Evolutionary conservation across 495 filamentous ascomycete species (phyloP), one percentile per base, ranked within the genome.

Genomic region (Xylaria castorea): DNA sequence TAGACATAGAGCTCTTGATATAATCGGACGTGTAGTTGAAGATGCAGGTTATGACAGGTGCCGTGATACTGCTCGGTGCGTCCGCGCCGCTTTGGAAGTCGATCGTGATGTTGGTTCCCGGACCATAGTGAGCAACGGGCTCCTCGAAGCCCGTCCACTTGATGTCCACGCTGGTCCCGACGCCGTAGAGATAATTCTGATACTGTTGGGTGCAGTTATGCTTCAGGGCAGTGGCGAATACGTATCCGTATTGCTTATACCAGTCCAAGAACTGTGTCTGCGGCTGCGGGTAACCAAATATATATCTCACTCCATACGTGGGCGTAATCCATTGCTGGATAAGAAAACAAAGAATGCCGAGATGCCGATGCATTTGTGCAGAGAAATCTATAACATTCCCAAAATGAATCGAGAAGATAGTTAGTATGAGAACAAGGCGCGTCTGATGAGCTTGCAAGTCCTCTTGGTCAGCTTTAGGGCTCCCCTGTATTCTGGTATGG

Each of bases 1-100:
- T 68, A 3, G 75, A 65, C 51, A 75, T 70, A 4, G 20, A n/a
- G 16, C 55, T 61, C 57, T 78, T 78, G 65, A 76, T 62, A 30
- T 71, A 76, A 14, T 76, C 72, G 36, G 61, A 36, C 0, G 70
- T 73, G 58, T 70, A 25, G n/a, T 70, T 58, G 9, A 80, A 68
- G 62, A 80, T 58, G 68, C 78, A 80, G 6, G 70, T 32, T 5
- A 75, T 71, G 16, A 77, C 67, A 2, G 71, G 75, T 60, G 70
- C 67, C 14, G 55, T 72, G 30, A 69, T 51, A 18, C 44, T 57
- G 50, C 68, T 74, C 14, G 30, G 44, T n/a, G 7, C 5, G 57
- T 60, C 40, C 5, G 46, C 68, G 58, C 73, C 73, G 4, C 9
- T 25, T 8, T 38, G 34, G 38, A 40, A 63, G 22, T 63, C 38